phyloP scores from a whole-genome alignment of 2,329 filamentous ascomycete genomes.

The Didymella glomerata region DNA sequence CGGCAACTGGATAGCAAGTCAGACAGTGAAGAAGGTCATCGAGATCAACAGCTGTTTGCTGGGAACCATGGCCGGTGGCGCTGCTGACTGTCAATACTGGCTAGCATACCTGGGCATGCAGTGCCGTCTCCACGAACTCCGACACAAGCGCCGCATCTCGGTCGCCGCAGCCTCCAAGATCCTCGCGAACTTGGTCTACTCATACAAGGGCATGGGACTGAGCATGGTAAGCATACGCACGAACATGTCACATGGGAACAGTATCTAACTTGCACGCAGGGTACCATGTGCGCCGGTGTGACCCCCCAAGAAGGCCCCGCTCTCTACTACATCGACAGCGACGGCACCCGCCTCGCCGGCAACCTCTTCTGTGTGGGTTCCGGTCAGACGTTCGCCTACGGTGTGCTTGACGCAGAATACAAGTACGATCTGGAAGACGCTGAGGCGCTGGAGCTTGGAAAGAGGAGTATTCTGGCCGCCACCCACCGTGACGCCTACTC shows the following conservation, averaged over 20 bases:
- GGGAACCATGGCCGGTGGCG: conserved; percentile 98
- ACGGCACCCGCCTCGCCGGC: conserved; percentile 89
- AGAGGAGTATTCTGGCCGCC: conserved; percentile 91
- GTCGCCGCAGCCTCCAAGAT: conserved; percentile 98
- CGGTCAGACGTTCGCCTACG: conserved; percentile 98
- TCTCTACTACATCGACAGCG: conserved; percentile 98
- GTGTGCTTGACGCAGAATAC: conserved; percentile 96
- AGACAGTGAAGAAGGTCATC: conserved; percentile 99
- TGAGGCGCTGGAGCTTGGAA: conserved; percentile 89
- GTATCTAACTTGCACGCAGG: conserved; percentile 52
- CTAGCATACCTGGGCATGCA: conserved; percentile 98
- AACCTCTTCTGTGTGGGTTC: conserved; percentile 99
- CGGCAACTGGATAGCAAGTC: conserved; percentile 98
- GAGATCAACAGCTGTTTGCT: conserved; percentile 95
- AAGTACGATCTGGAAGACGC: conserved; percentile 85
- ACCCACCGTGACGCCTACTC: conserved; percentile 99
- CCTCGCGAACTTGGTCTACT: conserved; percentile 96
- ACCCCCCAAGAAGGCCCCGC: conserved; percentile 94
- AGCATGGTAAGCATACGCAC: conserved; percentile 70
- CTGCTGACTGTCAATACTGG: conserved; percentile 99
- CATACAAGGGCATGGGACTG: conserved; percentile 98
- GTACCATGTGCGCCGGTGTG: conserved; percentile 98
- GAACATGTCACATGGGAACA: neutral
- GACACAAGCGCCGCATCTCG: conserved; percentile 98
- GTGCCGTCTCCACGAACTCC: conserved; percentile 98